phyloP scores from a whole-genome alignment of 805 yeast genomes.

The Kodamaea laetipori region DNA sequence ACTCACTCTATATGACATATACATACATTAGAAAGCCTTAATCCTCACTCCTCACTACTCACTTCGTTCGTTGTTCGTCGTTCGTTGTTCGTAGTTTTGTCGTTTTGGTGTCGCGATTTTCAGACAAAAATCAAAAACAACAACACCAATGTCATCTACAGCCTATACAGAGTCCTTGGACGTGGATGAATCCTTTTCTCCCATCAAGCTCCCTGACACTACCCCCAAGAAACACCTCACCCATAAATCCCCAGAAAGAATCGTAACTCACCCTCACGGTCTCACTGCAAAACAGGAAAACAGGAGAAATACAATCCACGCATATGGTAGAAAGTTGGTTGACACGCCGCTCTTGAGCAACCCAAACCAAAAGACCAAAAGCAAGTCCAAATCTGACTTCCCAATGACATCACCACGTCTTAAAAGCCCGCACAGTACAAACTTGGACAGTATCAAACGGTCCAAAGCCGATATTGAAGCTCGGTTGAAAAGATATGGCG shows the following conservation, averaged over 20 bases:
- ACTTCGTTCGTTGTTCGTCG: too few species aligned
- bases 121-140: background rate
- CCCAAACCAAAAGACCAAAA: background rate
- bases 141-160: background rate
- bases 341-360: constrained; percentile 15
- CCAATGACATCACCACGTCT: constrained; percentile 18
- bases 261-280: constrained; percentile 44
- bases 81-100: too few species aligned
- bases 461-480: constrained; percentile 6
- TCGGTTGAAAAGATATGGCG: constrained; percentile 8
- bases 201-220: constrained; percentile 17
- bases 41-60: too few species aligned
- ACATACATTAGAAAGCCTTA: too few species aligned
- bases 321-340: constrained; percentile 14
- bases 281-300: constrained; percentile 39
- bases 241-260: constrained; percentile 11
- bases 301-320: constrained; percentile 27
- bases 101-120: too few species aligned
- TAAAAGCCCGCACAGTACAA: background rate
- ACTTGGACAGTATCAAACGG: constrained; percentile 6
- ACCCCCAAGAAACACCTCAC: constrained; percentile 11
- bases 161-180: background rate
- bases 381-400: constrained; percentile 7
- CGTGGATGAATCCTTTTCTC: constrained; percentile 19
- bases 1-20: too few species aligned